A percentile compares a stretch with the other conserved stretches of the same genome.
phyloP scores from a whole-genome alignment of 148 eudicot genomes.

The Limonium bicolor region DNA sequence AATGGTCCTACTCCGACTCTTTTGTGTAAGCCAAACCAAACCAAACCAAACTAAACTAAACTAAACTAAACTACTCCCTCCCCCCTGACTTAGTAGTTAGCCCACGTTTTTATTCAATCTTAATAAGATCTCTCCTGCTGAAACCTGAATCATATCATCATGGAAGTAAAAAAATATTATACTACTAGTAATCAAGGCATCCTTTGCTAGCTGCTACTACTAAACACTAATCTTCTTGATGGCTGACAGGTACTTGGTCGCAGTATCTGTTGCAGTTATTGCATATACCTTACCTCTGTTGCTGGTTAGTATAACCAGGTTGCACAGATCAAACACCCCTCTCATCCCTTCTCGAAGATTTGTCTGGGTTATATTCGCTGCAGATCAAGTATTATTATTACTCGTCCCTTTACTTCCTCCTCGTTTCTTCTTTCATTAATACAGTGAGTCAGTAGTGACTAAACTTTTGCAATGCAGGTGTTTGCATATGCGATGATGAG shows the following conservation, averaged over 20 bases:
- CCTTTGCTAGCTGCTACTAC: neutral
- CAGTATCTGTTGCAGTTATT: constrained; percentile 53
- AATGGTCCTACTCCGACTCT: constrained; percentile 77
- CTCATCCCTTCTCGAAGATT: constrained; percentile 44
- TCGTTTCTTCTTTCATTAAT: neutral
- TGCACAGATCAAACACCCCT: constrained; percentile 30
- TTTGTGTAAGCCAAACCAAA: constrained; percentile 38
- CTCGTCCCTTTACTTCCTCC: neutral
- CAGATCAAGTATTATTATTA: constrained; percentile 52
- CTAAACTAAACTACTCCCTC: neutral
- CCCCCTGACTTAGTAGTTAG: neutral
- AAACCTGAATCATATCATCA: neutral
- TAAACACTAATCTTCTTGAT: neutral
- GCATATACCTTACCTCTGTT: constrained; percentile 68
- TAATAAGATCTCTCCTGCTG: no score
- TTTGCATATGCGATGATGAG: constrained; percentile 83
- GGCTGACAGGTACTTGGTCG: constrained; percentile 59
- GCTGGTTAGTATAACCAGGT: constrained; percentile 27
- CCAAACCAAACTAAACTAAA: neutral
- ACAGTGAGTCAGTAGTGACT: neutral
- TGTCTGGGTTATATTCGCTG: constrained; percentile 77
- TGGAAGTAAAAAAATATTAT: no score
- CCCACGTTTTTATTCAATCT: neutral
- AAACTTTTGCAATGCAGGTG: constrained; percentile 18
- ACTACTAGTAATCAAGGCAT: neutral